Evolutionary conservation across 495 filamentous ascomycete genomes (phyloP), one percentile per base, ranked within the genome.

Genomic region (Xylaria sp.): DNA sequence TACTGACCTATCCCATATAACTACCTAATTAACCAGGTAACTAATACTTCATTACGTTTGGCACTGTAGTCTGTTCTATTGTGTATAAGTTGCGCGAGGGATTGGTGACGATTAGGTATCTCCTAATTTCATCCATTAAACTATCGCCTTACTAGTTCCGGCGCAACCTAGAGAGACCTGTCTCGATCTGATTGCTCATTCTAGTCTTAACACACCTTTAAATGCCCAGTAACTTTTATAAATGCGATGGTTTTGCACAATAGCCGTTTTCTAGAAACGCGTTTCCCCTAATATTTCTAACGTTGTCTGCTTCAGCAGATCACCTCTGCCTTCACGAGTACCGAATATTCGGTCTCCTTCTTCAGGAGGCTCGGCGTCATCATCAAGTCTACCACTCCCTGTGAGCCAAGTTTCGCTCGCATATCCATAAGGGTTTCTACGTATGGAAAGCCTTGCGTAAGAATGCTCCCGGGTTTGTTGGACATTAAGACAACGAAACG

Each of bases 281-380:
- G 4, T 35, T 1, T 33, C 50, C 12, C 9, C 58, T 50, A 21
- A 14, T 33, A 40, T 37, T 19, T 35, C 17, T 6, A 3, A 8
- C 44, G 4, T 43, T n/a, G 17, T 44, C 29, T 35, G 14, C 41
- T 37, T 71, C 46, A 75, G 58, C 77, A 79, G 29, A 75, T 70
- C 24, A 79, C 73, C 57, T 79, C 75, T 31, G 77, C 75, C 69
- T 77, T 79, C 59, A 74, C 73, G 1, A 77, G 66, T 14, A 79
- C 70, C 7, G 61, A 37, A 46, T 74, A 79, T 24, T 77, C 70
- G 12, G 24, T 55, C 2, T 77, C 75, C 50, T 73, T 74, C 68
- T 77, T 77, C 1, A 79, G 62, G 2, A 79, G 75, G 31, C 72
- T 72, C 17, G 77, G 77, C 57, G 77, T 73, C 17, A 79, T 33